Base-by-base conservation (phyloP, 2,329 filamentous ascomycete genomes). In the Mycosphaerella arachidis region DNA sequence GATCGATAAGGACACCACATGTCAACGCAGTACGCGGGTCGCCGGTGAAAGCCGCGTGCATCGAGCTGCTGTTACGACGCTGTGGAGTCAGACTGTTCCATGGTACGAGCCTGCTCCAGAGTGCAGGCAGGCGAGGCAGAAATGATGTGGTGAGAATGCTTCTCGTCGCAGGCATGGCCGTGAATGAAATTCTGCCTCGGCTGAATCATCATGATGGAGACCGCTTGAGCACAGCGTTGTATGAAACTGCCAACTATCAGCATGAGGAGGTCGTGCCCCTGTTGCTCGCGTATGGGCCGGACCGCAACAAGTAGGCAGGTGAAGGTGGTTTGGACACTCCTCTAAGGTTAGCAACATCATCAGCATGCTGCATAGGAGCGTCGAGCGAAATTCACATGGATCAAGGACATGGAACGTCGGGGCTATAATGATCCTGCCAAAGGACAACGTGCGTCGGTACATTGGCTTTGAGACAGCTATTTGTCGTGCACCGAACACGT, bases 351-450 rank as follows among this genome's bases (percentile, higher is more conserved):
- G 29, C 9, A 33, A 51, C 7, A 59, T 65, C 7, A n/a, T 59
- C 7, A 53, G 35, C 3, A 48, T 61, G 33, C 52, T 65, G 27
- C 45, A 50, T 13, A 20, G 30, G 13, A 56, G 29, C 24, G 10
- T 62, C 4, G 56, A 59, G 35, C 37, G 40, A 37, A 33, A 54
- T 20, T 8, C n/a, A 4, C 20, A 18, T 7, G 40, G 58, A 6
- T 20, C 31, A 12, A 40, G 50, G 3, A 46, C 54, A 30, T 57
- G 54, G 40, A 57, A 57, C 48, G 16, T 48, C 58, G 7, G 57
- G 33, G 48, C 48, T 60, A n/a, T 59, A 33, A 40, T 99, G 71
- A 93, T 99, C 56, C 81, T 99, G 69, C 94, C 94, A 16, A 99
- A 99, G 74, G 92, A 91, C 1, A 82, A 79, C n/a, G 99, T 99